Evolutionary conservation across 495 filamentous ascomycete genomes (phyloP).

Genomic region (Xylaria nigripes): DNA sequence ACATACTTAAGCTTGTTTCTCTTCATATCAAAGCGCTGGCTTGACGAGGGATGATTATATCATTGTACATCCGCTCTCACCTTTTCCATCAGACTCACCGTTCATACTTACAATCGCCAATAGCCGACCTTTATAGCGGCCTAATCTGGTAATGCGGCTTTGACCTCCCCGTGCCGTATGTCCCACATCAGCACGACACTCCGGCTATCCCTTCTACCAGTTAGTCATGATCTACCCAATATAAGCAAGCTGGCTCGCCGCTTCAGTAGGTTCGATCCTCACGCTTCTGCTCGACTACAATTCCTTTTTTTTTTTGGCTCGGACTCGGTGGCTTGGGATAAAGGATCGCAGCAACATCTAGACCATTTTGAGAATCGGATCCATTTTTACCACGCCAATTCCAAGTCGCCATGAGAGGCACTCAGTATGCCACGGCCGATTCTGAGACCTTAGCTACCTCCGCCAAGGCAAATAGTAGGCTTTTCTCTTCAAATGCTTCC

Average conservation of each 20-base stretch:
- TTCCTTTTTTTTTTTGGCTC: neutral
- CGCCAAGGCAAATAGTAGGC: conserved; percentile 29
- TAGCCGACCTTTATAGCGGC: neutral
- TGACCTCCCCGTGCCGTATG: neutral
- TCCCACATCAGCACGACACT: neutral
- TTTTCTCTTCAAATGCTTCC: conserved; percentile 55
- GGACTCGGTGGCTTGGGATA: neutral
- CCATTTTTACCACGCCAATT: neutral
- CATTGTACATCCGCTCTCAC: neutral
- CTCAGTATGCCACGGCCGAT: conserved; percentile 6
- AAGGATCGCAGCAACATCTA: neutral
- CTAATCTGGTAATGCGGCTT: neutral
- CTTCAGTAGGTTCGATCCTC: neutral
- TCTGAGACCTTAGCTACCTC: conserved; percentile 20
- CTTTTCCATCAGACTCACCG: neutral
- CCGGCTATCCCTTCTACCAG: neutral
- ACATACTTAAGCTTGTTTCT: too few species aligned
- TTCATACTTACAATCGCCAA: neutral
- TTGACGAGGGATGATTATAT: neutral
- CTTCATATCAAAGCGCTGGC: neutral
- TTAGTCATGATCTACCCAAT: neutral
- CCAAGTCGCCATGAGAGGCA: conserved; percentile 5
- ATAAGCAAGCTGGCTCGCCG: neutral
- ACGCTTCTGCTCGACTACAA: neutral
- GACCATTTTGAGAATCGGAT: neutral